Evolutionary conservation across 139 green algal species (phyloP).

Genomic region (Asterochloris erici): DNA sequence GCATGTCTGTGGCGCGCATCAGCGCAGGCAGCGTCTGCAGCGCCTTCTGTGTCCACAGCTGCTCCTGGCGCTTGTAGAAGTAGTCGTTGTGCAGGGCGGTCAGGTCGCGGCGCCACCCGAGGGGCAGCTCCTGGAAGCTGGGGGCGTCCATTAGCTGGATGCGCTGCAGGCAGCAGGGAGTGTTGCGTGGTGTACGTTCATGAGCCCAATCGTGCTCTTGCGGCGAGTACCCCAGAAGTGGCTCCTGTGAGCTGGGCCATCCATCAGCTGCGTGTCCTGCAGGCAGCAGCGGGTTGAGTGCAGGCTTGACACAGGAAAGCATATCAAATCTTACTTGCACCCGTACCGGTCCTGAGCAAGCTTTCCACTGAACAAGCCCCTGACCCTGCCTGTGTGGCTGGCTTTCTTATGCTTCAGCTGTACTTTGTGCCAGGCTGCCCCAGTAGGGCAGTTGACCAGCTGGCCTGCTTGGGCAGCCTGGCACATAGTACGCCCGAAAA

Average conservation of each 20-base stretch:
- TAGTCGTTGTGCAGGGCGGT: conserved; percentile 83
- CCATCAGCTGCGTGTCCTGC: background rate
- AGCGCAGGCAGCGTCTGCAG: conserved; percentile 83
- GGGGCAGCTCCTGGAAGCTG: conserved; percentile 72
- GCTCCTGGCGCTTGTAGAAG: conserved; percentile 59
- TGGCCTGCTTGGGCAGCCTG: too few relatives aligned
- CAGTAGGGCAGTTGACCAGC: too few relatives aligned
- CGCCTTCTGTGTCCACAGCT: conserved; percentile 70
- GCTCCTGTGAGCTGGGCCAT: background rate
- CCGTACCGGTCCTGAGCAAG: too few relatives aligned
- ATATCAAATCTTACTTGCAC: too few relatives aligned
- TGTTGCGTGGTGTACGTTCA: background rate
- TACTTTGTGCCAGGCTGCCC: too few relatives aligned
- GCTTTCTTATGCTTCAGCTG: too few relatives aligned
- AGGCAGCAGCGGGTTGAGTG: too few relatives aligned
- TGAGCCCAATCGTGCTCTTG: background rate
- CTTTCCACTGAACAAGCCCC: too few relatives aligned
- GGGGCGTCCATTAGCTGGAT: conserved; percentile 72
- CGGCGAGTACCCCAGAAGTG: background rate
- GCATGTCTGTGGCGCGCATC: conserved; percentile 78
- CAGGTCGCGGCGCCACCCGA: conserved; percentile 57
- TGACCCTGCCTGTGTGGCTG: too few relatives aligned
- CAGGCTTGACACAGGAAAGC: too few relatives aligned
- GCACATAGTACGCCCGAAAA: too few relatives aligned
- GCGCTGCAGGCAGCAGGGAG: conserved; percentile 28